Base-by-base conservation (phyloP, 2,329 filamentous ascomycete genomes). In the Coniosporium tulheliwenetii region DNA sequence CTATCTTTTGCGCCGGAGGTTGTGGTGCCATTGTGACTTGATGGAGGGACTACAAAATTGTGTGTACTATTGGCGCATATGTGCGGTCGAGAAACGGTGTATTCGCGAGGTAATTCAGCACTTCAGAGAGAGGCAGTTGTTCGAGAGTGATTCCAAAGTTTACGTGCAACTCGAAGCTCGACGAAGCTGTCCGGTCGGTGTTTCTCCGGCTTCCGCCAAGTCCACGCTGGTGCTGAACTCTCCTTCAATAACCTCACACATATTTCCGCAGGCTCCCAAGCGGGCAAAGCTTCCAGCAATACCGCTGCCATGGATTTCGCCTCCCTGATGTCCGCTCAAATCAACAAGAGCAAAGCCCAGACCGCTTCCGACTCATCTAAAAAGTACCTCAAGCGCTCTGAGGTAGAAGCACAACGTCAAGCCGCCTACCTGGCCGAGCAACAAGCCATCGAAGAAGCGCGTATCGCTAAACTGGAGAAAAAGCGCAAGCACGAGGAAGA, bases 401-500 rank as follows among this genome's bases (percentile, higher is more conserved):
- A 98, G 49, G 59, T 85, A 49, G 91, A 98, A 69, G 81, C 82
- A 40, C 77, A 83, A 52, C 80, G 91, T 40, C 69, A 82, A 54
- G 80, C 78, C 33, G 76, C 79, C 45, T 98, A 98, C 64, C 66
- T 77, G 1, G 80, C 81, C 10, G 85, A 93, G 52, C 87, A 96
- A 59, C 75, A 77, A 47, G 73, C 73, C 3, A 67, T 85, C 40
- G 82, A 86, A 50, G 70, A 69, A 33, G 78, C 84, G 53, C 82
- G 84, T 26, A 68, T 77, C 44, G 75, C 80, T 45, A 79, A 77
- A 47, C 66, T 75, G 1, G 71, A 74, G 1, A 78, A 81, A 50
- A 96, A 96, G 64, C 83, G 89, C 50, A 91, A 93, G 60, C 74
- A 77, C 16, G 89, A 96, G 41, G 87, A 94, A 31, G 87, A 94